Evolutionary conservation across 768 basidiomycete genomes (phyloP).

Genomic region (Xerocomus potaroensis): DNA sequence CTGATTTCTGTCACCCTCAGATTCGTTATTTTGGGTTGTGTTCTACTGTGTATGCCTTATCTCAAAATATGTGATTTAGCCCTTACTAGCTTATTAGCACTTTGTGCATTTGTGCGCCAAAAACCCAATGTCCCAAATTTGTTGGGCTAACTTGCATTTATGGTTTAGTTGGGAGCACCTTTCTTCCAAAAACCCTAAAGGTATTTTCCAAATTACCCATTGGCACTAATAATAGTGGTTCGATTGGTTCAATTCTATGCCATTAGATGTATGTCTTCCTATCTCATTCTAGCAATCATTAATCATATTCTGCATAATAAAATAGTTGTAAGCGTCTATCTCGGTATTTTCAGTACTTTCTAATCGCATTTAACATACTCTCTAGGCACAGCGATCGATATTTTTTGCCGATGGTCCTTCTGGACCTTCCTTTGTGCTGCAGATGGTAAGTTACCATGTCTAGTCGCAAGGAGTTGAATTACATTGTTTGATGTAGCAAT

Average conservation of each 20-base stretch:
- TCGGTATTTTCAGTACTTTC: neutral
- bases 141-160: neutral
- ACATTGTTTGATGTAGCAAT: neutral
- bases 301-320: neutral
- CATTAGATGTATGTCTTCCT: neutral
- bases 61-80: neutral
- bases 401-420: neutral
- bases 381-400: neutral
- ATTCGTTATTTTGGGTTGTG: neutral
- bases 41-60: neutral
- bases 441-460: neutral
- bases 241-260: neutral
- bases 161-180: neutral
- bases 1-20: neutral
- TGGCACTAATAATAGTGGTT: too few relatives aligned
- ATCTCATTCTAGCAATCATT: neutral
- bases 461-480: neutral
- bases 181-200: neutral
- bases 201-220: too few relatives aligned
- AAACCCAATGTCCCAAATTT: too few relatives aligned
- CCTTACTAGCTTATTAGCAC: neutral
- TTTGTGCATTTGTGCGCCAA: neutral
- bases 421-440: neutral
- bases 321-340: neutral
- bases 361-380: neutral